Percentiles rank a stretch among this genome's conserved stretches.
These are phyloP conservation scores for Hypoxylon sp. DNA, from an alignment of 2,329 filamentous ascomycete genomes.

Conservation along the genomic window DNA sequence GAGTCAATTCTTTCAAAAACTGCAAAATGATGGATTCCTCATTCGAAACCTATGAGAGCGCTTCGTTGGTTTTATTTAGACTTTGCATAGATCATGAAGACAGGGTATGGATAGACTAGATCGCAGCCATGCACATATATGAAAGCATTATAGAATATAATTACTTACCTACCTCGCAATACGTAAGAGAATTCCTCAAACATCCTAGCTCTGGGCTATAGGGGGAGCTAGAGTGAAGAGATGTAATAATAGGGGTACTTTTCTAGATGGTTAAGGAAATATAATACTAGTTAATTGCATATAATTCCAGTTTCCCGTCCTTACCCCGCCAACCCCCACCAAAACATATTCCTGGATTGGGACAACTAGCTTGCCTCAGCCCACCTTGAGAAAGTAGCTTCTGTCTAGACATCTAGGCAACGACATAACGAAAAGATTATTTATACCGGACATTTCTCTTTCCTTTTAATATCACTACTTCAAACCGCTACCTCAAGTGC, in stretches of 20 bases:
- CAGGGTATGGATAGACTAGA: slow-evolving; percentile 7
- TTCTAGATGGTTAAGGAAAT: background rate
- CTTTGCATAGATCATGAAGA: slow-evolving; percentile 2
- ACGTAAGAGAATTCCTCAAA: too few relatives aligned
- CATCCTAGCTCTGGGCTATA: too few relatives aligned
- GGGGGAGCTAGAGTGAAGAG: too few relatives aligned
- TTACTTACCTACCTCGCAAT: too few relatives aligned
- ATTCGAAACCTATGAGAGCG: slow-evolving; percentile 27
- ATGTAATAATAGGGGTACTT: slow-evolving; percentile 2
- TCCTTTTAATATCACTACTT: background rate
- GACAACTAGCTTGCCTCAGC: background rate
- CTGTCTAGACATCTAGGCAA: slow-evolving; percentile 38
- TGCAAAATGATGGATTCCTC: slow-evolving; percentile 36
- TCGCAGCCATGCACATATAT: background rate
- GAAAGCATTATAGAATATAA: slow-evolving; percentile 6
- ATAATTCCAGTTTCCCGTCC: slow-evolving; percentile 7
- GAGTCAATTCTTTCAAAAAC: slow-evolving; percentile 30
- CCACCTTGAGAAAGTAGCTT: background rate
- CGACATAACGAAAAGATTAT: slow-evolving; percentile 21
- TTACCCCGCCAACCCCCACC: slow-evolving; percentile 49
- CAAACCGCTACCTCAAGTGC: too few relatives aligned
- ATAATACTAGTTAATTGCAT: slow-evolving; percentile 19
- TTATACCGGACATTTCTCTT: background rate
- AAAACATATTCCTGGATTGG: slow-evolving; percentile 39
- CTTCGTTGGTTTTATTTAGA: background rate